phyloP scores from a whole-genome alignment of 1,139 yeast genomes.

The Yamadazyma trypodendri region DNA sequence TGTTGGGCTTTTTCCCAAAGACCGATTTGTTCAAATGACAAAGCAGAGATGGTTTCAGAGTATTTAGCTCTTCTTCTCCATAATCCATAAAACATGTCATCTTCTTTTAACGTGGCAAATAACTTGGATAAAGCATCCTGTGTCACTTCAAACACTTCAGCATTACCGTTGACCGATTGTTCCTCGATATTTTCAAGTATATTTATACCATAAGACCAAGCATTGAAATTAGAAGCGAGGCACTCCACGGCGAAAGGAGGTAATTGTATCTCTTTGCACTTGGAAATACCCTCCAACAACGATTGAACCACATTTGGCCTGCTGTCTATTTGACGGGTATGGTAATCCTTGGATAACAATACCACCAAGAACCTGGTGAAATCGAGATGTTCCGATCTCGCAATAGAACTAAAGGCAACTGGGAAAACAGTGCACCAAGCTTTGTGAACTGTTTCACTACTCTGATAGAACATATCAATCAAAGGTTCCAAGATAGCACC shows the following conservation, averaged over 20 bases:
- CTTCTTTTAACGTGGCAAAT: slow-evolving; percentile 86
- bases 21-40: slow-evolving; percentile 93
- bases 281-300: slow-evolving; percentile 75
- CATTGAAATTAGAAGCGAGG: slow-evolving; percentile 80
- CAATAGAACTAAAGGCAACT: slow-evolving; percentile 67
- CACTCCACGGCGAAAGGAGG: slow-evolving; percentile 96
- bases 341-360: slow-evolving; percentile 85
- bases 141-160: slow-evolving; percentile 79
- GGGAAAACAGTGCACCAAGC: slow-evolving; percentile 89
- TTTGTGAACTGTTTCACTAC: slow-evolving; percentile 75
- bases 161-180: slow-evolving; percentile 63
- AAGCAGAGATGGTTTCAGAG: slow-evolving; percentile 86
- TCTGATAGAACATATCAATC: slow-evolving; percentile 78
- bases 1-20: slow-evolving; percentile 94
- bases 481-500: slow-evolving; percentile 67
- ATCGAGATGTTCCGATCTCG: slow-evolving; percentile 78
- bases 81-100: slow-evolving; percentile 94
- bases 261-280: slow-evolving; percentile 69
- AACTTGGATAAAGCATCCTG: slow-evolving; percentile 89
- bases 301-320: slow-evolving; percentile 89
- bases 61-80: slow-evolving; percentile 97
- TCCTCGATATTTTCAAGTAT: slow-evolving; percentile 75
- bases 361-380: slow-evolving; percentile 78
- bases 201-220: slow-evolving; percentile 89
- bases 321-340: slow-evolving; percentile 80